Base-by-base conservation (phyloP, 192 early-diverging fungal species). In the Backusella psychrophila region DNA sequence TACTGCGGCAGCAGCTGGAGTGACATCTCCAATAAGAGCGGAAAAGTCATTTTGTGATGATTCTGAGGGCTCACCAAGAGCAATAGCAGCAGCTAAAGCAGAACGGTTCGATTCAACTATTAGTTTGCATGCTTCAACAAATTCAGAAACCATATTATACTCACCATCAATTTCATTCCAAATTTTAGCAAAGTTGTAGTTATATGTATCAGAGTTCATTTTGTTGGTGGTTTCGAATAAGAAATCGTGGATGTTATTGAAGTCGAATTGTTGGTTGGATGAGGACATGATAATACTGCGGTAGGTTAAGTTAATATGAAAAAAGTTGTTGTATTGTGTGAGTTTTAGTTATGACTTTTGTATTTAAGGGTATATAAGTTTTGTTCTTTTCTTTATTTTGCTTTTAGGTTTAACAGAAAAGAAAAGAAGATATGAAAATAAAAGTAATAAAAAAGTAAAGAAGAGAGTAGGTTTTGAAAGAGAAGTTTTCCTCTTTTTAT, bases 161-260 rank as follows among this genome's bases (percentile, higher is more conserved):
- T 69, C 68, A 69, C 68, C 36, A 39, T 69, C 68, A 38, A 69
- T 69, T 14, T 69, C 68, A 38, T 23, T 38, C 68, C 68, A 69
- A 38, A 69, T 38, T 41, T 69, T 34, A 3, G 34, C 33, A 38
- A 69, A 69, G 36, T 41, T 69, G 11, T 29, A 26, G 56, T 63
- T 63, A 63, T 63, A 63, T 63, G 56, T 63, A 12, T 63, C 56
- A 63, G 56, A 63, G 56, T 29, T 63, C 56, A 63, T 63, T 26
- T 63, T 63, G 56, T 3, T 63, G 26, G 56, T 63, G 11, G 7
- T 23, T 63, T 63, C 56, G 26, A 63, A 63, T 63, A 63, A 63
- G 26, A 63, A 63, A 23, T 29, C 23, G 21, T 63, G 23, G 12
- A 63, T 14, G 12, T 63, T 59, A 12, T 59, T 63, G 11, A 63